phyloP scores from a whole-genome alignment of 768 basidiomycete genomes.

The Podaxis sp. region DNA sequence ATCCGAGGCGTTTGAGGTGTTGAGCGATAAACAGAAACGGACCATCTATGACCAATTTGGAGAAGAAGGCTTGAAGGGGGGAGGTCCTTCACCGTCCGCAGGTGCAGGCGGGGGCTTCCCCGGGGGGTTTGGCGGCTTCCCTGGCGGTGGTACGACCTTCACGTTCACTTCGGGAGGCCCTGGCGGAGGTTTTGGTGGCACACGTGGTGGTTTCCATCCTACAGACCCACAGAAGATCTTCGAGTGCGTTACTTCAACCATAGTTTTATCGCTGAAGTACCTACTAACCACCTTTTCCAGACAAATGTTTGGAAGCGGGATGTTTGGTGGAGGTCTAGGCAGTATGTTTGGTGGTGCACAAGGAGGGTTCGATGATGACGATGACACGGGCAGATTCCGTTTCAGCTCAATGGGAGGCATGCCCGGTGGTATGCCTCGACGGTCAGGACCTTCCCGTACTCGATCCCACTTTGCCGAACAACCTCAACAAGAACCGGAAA shows the following conservation, averaged over 20 bases:
- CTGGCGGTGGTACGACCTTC: slow-evolving; percentile 49
- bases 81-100: slow-evolving; percentile 53
- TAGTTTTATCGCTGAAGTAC: neutral
- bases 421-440: slow-evolving; percentile 52
- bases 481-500: slow-evolving; percentile 30
- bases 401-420: slow-evolving; percentile 52
- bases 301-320: slow-evolving; percentile 50
- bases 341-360: slow-evolving; percentile 38
- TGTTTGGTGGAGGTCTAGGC: slow-evolving; percentile 35
- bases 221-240: slow-evolving; percentile 87
- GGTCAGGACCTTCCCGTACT: slow-evolving; percentile 23
- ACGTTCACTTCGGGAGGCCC: slow-evolving; percentile 54
- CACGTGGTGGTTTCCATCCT: slow-evolving; percentile 63
- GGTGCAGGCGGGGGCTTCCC: slow-evolving; percentile 39
- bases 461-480: slow-evolving; percentile 24
- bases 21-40: slow-evolving; percentile 85
- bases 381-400: slow-evolving; percentile 44
- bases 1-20: slow-evolving; percentile 94
- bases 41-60: slow-evolving; percentile 91
- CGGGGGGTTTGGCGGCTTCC: slow-evolving; percentile 37
- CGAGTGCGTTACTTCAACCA: slow-evolving; percentile 56
- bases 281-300: slow-evolving; percentile 33
- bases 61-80: slow-evolving; percentile 89
- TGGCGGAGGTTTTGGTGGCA: slow-evolving; percentile 38
- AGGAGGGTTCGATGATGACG: slow-evolving; percentile 45